These are phyloP conservation scores for Boletus tylopilopsis DNA, from an alignment of 768 basidiomycete species.

Conservation along the genomic window DNA sequence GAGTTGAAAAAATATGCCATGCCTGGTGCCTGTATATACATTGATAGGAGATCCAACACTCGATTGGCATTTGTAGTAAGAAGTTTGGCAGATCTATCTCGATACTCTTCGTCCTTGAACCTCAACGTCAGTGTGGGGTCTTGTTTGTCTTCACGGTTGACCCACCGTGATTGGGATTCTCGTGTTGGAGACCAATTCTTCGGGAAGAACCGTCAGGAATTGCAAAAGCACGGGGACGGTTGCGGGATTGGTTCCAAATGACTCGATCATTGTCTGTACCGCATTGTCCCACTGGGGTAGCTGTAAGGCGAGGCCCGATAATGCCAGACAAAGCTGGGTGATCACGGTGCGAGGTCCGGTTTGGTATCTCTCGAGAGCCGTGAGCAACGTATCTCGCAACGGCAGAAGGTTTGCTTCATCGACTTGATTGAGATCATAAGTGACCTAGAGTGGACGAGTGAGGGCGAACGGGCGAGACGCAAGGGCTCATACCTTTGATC, in stretches of 20 bases:
- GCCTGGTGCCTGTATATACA: conserved; percentile 92
- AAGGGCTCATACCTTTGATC: conserved; percentile 71
- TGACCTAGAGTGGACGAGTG: conserved; percentile 61
- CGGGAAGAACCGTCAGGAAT: conserved; percentile 87
- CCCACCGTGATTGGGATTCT: conserved; percentile 86
- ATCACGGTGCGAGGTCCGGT: conserved; percentile 79
- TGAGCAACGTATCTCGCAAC: conserved; percentile 84
- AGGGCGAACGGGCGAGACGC: conserved; percentile 27
- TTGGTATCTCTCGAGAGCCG: conserved; percentile 69
- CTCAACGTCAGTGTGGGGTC: conserved; percentile 8
- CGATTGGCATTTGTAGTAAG: conserved; percentile 65
- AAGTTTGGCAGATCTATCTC: conserved; percentile 54
- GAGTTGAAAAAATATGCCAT: conserved; percentile 22
- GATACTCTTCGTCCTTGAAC: conserved; percentile 70
- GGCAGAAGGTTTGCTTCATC: conserved; percentile 64
- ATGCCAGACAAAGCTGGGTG: conserved; percentile 84
- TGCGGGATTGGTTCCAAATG: conserved; percentile 78
- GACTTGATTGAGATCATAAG: conserved; percentile 91
- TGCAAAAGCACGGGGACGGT: conserved; percentile 84
- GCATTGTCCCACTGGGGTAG: conserved; percentile 81
- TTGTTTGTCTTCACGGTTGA: conserved; percentile 10
- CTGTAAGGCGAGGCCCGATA: conserved; percentile 90
- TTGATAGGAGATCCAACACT: conserved; percentile 72
- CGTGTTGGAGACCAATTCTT: conserved; percentile 80
- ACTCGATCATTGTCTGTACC: conserved; percentile 76